Evolutionary conservation across 106 monocot species (phyloP).

Genomic region (Dioscorea alata): DNA sequence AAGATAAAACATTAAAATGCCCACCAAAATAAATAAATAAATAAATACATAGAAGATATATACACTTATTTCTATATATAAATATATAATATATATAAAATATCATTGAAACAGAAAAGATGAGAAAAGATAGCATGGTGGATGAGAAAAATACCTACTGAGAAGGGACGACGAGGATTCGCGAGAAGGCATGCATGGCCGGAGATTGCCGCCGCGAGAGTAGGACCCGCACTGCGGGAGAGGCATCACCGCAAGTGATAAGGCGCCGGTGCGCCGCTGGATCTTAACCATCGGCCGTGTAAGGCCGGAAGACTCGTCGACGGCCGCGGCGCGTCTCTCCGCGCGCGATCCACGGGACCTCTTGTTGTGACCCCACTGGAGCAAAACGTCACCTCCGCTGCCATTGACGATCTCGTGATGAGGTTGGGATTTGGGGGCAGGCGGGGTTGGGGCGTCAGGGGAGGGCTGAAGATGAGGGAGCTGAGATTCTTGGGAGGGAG

Average conservation of each 20-base stretch:
- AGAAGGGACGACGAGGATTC: constrained; percentile 7
- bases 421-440: constrained; percentile 2
- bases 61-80: too few relatives aligned
- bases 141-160: constrained; percentile 14
- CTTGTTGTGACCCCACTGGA: constrained; percentile 80
- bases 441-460: not conserved
- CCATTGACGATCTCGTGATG: constrained; percentile 8
- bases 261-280: constrained; percentile 34
- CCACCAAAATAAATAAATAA: not conserved
- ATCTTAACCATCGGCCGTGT: constrained; percentile 26
- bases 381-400: constrained; percentile 23
- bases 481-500: not conserved
- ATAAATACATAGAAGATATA: not conserved
- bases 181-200: constrained; percentile 18
- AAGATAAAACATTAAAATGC: not conserved
- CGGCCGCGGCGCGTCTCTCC: constrained; percentile 28
- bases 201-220: constrained; percentile 31
- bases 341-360: constrained; percentile 51
- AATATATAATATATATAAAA: not conserved
- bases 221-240: constrained; percentile 31
- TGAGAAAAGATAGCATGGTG: not conserved
- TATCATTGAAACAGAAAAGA: not conserved
- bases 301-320: constrained; percentile 13
- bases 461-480: not conserved
- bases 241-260: constrained; percentile 17